Conservation (phyloP, 805 yeast species). For the Zygosaccharomyces pseudorouxii region DNA sequence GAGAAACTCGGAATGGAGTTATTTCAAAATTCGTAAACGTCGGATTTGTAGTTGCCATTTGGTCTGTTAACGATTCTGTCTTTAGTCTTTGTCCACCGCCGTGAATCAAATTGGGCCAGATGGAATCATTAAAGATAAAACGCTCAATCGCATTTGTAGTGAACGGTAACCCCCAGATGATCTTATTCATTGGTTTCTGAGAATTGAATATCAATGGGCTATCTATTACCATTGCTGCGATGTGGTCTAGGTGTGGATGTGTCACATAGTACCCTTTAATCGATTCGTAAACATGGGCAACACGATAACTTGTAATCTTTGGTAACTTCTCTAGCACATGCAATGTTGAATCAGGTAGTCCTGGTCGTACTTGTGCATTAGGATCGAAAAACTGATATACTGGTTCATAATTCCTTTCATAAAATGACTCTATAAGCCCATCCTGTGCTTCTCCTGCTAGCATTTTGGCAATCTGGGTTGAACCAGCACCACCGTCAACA, state of each 20-base stretch:
- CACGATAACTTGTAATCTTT: conserved; percentile 9
- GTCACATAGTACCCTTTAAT: conserved; percentile 53
- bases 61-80: conserved; percentile 9
- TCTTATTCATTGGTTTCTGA: conserved; percentile 38
- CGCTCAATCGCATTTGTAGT: conserved; percentile 50
- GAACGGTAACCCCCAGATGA: conserved; percentile 48
- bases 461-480: conserved; percentile 49
- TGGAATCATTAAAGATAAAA: conserved; percentile 62
- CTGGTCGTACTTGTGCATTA: conserved; percentile 10
- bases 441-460: conserved; percentile 5
- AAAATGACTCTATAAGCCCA: conserved; percentile 19
- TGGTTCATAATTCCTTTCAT: conserved; percentile 23
- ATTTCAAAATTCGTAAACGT: conserved; percentile 29
- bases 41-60: conserved; percentile 12
- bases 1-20: conserved; percentile 37
- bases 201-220: conserved; percentile 45
- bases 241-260: conserved; percentile 84
- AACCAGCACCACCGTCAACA: conserved; percentile 78
- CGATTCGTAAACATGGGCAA: conserved; percentile 35
- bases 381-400: conserved; percentile 16
- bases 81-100: conserved; percentile 25
- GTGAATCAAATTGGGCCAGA: conserved; percentile 69
- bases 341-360: conserved; percentile 17
- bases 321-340: not conserved
- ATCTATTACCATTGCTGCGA: conserved; percentile 62